Evolutionary conservation across 495 filamentous ascomycete species (phyloP), one percentile per base, ranked within the genome.

Genomic region (Staphylotrichum tortipilum): DNA sequence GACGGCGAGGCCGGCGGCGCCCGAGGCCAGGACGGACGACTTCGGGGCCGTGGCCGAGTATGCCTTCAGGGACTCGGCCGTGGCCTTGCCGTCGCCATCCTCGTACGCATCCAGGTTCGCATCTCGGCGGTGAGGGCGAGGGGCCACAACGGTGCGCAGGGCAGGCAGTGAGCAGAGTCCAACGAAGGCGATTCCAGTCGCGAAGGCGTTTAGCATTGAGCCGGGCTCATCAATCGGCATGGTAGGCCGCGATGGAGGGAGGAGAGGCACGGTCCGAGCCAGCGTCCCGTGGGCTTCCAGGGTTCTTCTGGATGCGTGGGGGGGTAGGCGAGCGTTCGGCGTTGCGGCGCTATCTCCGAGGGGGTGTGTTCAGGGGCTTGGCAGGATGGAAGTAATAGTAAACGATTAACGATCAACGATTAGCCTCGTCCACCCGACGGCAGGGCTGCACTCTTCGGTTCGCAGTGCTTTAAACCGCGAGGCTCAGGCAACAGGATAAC

Each of bases 11-110:
- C 79, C 80, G 40, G 65, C 22, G n/a, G 70, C 47, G 3, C 73
- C 66, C 43, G 68, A 69, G 21, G 70, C 14, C 15, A 76, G 47
- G 40, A 80, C 60, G 12, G 68, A 17, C 19, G 63, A 44, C 50
- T 75, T 83, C 28, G 76, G 72, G 6, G 69, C 31, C 47, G 64
- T 74, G 28, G 69, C 65, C 21, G 77, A 78, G 57, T 74, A 84
- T 31, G 63, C 64, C 23, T 71, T 70, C 53, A 77, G 54, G 5
- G 78, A 75, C 53, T 81, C 74, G 37, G 71, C 66, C 0, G 76
- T 81, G 26, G 81, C 78, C 52, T 67, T 63, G 46, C 82, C 82
- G 63, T 86, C 82, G 53, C 72, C 67, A 61, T 86, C 82, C 59
- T 80, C 69, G 51, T 85, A 86, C 5, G 69, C 51, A 1, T 68